Evolutionary conservation across 2,329 filamentous ascomycete genomes (phyloP), one percentile per base, ranked within the genome.

Genomic region (Ascochyta koolunga): DNA sequence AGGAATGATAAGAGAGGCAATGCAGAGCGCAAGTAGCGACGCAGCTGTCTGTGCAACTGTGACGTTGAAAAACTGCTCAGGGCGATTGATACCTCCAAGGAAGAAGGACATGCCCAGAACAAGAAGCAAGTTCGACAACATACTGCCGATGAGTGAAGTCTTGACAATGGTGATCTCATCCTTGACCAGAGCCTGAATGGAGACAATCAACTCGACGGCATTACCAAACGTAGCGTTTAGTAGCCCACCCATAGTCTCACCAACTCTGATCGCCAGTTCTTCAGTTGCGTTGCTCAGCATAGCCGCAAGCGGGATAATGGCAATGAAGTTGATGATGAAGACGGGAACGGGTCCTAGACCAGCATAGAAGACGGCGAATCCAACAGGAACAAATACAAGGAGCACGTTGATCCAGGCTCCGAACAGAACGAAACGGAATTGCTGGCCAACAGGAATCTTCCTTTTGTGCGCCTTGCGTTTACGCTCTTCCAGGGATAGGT

Each of bases 81-180:
- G 70, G 24, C 93, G 86, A 54, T 89, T 87, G 63, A 96, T 73
- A 4, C 91, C 91, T 43, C 91, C 92, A 56, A 90, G 88, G 79
- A 96, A 95, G 81, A 96, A 97, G 72, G 88, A 95, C 86, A 93
- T 96, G 50, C 91, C 93, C 80, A 96, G 80, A 45, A 96, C 91
- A 13, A 96, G 84, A 3, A 96, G 83, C 54, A 98, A 76, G 71
- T 97, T 97, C 36, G 92, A 96, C 19, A 97, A 80, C 73, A 97
- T 96, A 74, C 89, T 93, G 50, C 93, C 93, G 58, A 97, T 90
- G 24, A 98, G 81, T 0, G 93, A 97, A 0, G 93, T 96, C 75
- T 97, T 91, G 6, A 97, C 92, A 56, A 98, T 96, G 29, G 89
- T 79, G 21, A 96, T 85, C 74, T 96, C 85, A 45, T 83, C 73